Conservation (phyloP, 768 basidiomycete species). For the Dendrothele bispora region DNA sequence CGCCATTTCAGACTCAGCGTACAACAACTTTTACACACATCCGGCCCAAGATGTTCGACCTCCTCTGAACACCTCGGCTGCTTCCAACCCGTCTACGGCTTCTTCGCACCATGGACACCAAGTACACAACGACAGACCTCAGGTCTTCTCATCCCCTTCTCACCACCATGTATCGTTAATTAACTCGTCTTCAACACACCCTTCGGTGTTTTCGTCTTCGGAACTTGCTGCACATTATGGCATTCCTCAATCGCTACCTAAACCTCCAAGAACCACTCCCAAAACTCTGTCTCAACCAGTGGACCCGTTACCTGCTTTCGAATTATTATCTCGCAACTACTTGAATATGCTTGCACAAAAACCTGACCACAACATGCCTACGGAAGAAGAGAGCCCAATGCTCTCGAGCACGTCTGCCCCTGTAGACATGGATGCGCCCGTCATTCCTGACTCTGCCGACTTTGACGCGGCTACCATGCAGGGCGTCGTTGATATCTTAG, state of each 20-base stretch:
- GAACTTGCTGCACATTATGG: slow-evolving; percentile 80
- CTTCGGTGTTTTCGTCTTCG: slow-evolving; percentile 60
- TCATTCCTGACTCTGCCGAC: slow-evolving; percentile 11
- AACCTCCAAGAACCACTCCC: slow-evolving; percentile 61
- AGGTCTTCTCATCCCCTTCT: slow-evolving; percentile 55
- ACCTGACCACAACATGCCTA: slow-evolving; percentile 35
- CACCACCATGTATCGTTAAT: slow-evolving; percentile 62
- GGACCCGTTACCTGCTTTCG: slow-evolving; percentile 40
- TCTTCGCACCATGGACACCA: slow-evolving; percentile 41
- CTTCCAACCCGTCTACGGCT: slow-evolving; percentile 36
- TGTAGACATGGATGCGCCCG: slow-evolving; percentile 22
- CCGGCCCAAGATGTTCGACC: slow-evolving; percentile 47
- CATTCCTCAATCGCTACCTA: slow-evolving; percentile 70
- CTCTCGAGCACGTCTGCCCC: slow-evolving; percentile 24
- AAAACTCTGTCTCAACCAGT: slow-evolving; percentile 31
- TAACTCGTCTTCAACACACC: slow-evolving; percentile 58
- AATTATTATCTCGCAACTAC: slow-evolving; percentile 59
- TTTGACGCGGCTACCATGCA: slow-evolving; percentile 20
- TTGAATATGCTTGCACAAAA: slow-evolving; percentile 65
- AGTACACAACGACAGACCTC: slow-evolving; percentile 38
- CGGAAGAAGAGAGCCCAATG: slow-evolving; percentile 29
- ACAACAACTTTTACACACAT: slow-evolving; percentile 29
- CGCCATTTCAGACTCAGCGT: slow-evolving; percentile 53
- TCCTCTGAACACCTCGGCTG: slow-evolving; percentile 50
- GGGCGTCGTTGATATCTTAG: slow-evolving; percentile 11